A percentile compares a stretch with the other conserved stretches of the same genome.
phyloP scores from a whole-genome alignment of 2,329 filamentous ascomycete species.

The Apiospora malaysiana region DNA sequence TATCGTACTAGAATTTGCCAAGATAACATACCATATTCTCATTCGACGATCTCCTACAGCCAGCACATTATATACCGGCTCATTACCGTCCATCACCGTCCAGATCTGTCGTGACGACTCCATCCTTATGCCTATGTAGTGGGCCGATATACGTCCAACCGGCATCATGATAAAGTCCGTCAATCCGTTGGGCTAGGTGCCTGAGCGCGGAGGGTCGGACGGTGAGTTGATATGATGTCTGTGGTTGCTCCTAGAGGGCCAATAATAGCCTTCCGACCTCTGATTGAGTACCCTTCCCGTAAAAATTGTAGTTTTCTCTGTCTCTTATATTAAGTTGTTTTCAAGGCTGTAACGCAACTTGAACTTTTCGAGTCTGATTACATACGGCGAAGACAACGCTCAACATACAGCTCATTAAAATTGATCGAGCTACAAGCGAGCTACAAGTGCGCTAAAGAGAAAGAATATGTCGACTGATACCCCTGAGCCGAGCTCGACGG shows the following conservation, averaged over 20 bases:
- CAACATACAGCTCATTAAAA: too few relatives aligned
- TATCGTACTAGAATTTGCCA: background rate
- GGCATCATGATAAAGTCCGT: background rate
- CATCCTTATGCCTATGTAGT: background rate
- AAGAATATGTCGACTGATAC: background rate
- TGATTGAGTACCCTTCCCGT: too few relatives aligned
- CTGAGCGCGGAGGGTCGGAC: background rate
- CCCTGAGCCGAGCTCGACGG: background rate
- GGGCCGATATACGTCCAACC: background rate
- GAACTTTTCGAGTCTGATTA: too few relatives aligned
- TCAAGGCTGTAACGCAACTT: too few relatives aligned
- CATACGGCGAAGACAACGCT: too few relatives aligned
- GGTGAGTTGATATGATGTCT: background rate
- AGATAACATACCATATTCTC: background rate
- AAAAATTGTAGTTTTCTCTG: too few relatives aligned
- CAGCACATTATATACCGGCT: background rate
- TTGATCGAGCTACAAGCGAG: too few relatives aligned
- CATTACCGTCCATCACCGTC: background rate
- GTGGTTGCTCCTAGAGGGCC: background rate
- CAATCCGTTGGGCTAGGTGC: background rate
- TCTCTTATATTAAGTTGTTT: too few relatives aligned
- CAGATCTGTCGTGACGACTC: background rate
- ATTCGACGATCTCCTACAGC: background rate
- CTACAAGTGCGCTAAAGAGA: background rate
- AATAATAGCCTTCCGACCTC: background rate